These are phyloP conservation scores for Phytophthora chlamydospora DNA, from an alignment of 352 stramenopile genomes.

Conservation along the genomic window DNA sequence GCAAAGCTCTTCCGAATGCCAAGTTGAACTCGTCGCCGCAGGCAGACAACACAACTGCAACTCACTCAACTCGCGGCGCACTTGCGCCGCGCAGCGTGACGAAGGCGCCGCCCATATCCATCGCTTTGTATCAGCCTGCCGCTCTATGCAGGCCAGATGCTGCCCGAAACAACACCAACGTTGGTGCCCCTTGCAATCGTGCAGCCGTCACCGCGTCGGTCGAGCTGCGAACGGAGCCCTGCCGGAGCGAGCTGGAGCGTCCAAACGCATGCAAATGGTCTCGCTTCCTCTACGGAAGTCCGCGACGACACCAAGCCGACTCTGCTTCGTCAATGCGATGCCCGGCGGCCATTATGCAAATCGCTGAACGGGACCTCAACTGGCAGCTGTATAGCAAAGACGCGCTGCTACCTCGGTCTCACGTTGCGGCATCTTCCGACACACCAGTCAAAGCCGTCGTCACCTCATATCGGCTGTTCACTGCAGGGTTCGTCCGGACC, in stretches of 20 bases:
- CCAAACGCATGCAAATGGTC: no score
- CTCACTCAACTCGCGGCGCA: background rate
- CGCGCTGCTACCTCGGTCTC: constrained; percentile 2
- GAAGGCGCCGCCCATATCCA: constrained; percentile 12
- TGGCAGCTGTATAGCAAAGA: constrained; percentile 14
- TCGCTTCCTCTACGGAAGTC: no score
- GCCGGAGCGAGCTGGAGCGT: no score
- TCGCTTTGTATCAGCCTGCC: constrained; percentile 24
- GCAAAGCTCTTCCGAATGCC: constrained; percentile 11
- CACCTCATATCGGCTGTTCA: constrained; percentile 34
- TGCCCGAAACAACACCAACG: constrained; percentile 5
- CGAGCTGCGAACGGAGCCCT: no score
- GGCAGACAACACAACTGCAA: constrained; percentile 1
- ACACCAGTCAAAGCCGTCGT: constrained; percentile 19
- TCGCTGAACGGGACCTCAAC: background rate
- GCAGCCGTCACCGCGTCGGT: no score
- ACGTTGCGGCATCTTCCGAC: constrained; percentile 16
- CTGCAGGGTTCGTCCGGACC: constrained; percentile 1
- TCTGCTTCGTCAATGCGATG: no score
- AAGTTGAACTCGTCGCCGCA: constrained; percentile 5
- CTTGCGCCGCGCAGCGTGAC: constrained; percentile 7
- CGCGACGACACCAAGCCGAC: no score
- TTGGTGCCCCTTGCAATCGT: background rate
- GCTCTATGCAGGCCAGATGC: constrained; percentile 33
- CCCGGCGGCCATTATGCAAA: no score